Percentiles rank a stretch among this genome's conserved stretches.
phyloP scores from a whole-genome alignment of 371 early-diverging fungal genomes.

The Encephalitozoon intestinalis region DNA sequence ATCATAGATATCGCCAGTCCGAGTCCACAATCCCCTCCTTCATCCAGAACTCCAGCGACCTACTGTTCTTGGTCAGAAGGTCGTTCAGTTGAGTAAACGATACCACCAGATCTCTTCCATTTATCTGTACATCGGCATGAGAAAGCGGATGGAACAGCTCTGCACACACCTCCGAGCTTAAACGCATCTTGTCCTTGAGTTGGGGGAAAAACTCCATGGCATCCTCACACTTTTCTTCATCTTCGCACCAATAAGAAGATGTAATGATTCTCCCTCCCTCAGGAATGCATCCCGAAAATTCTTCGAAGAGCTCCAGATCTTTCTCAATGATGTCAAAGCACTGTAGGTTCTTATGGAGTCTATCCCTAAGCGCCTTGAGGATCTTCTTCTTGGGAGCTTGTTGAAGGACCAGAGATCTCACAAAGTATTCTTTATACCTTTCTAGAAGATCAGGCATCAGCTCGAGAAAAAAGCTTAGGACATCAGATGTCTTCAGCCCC shows the following conservation, averaged over 20 bases:
- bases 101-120: not conserved
- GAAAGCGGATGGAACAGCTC: constrained; percentile 16
- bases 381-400: not conserved
- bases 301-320: constrained; percentile 30
- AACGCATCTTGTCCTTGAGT: not conserved
- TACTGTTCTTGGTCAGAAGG: constrained; percentile 4
- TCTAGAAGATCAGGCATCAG: constrained; percentile 40
- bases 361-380: constrained; percentile 15
- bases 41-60: constrained; percentile 34
- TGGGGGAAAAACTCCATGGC: not conserved
- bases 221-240: constrained; percentile 19
- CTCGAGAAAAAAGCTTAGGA: constrained; percentile 31
- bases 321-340: constrained; percentile 23
- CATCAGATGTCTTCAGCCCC: constrained; percentile 22
- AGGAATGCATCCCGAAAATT: not conserved
- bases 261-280: not conserved
- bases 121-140: constrained; percentile 7
- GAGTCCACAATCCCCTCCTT: constrained; percentile 21
- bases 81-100: constrained; percentile 1
- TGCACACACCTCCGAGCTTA: constrained; percentile 13
- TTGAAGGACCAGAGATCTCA: not conserved
- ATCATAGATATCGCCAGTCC: constrained; percentile 16
- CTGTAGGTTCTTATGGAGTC: constrained; percentile 7
- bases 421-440: constrained; percentile 38
- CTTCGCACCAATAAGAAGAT: not conserved